A percentile compares a stretch with the other conserved stretches of the same genome.
phyloP scores from a whole-genome alignment of 2,329 filamentous ascomycete genomes.

The Fusarium sambucinum region DNA sequence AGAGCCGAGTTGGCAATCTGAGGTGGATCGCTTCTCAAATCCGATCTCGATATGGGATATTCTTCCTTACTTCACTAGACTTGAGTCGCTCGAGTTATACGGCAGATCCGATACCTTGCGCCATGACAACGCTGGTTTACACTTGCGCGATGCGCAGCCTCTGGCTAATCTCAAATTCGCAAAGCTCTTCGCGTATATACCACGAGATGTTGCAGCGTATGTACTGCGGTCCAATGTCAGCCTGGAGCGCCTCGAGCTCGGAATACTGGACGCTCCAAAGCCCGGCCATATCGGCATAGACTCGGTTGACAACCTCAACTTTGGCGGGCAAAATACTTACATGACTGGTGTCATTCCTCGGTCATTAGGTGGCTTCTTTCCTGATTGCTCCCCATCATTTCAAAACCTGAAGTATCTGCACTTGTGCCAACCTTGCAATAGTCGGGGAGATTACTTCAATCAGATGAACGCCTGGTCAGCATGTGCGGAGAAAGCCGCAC shows the following conservation, averaged over 20 bases:
- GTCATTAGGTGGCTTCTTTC: constrained; percentile 16
- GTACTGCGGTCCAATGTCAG: constrained; percentile 3
- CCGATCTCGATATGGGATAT: constrained; percentile 10
- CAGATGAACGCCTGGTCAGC: constrained; percentile 28
- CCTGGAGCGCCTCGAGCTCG: constrained; percentile 31
- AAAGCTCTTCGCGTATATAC: constrained; percentile 33
- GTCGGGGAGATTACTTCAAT: constrained; percentile 13
- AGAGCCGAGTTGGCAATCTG: background rate
- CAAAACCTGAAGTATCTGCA: constrained; percentile 5
- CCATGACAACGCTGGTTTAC: background rate
- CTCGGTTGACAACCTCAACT: background rate
- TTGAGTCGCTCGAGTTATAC: constrained; percentile 32
- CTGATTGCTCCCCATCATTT: background rate
- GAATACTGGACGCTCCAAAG: constrained; percentile 24
- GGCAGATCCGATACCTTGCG: rapidly evolving
- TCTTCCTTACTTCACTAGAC: constrained; percentile 25
- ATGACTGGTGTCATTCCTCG: constrained; percentile 8
- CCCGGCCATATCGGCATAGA: rapidly evolving
- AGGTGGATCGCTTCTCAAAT: rapidly evolving
- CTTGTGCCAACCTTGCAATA: constrained; percentile 9
- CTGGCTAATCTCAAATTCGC: constrained; percentile 13
- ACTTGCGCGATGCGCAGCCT: background rate
- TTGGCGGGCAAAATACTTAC: background rate
- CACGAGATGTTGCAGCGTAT: constrained; percentile 3
- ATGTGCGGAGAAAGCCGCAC: background rate